Conservation (phyloP, 495 filamentous ascomycete genomes). For the Cercophora samala region DNA sequence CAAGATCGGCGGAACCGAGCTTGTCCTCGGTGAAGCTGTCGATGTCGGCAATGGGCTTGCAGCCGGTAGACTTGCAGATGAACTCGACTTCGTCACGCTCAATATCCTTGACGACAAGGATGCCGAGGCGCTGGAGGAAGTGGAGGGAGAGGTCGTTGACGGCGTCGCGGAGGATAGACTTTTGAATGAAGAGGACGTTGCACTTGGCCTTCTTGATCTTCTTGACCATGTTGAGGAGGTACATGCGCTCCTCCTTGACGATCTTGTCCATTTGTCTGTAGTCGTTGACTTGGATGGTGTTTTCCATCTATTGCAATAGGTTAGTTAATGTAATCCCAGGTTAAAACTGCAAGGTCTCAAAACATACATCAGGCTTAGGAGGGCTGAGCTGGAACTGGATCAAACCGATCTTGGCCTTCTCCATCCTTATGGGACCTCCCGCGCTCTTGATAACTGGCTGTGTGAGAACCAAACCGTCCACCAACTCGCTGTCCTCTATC, state of each 20-base stretch:
- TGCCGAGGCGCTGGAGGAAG: slow-evolving; percentile 96
- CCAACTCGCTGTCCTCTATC: slow-evolving; percentile 96
- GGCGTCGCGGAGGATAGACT: slow-evolving; percentile 94
- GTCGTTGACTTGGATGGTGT: slow-evolving; percentile 97
- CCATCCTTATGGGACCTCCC: slow-evolving; percentile 86
- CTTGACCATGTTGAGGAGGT: slow-evolving; percentile 97
- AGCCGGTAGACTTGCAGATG: slow-evolving; percentile 95
- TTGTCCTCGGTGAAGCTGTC: slow-evolving; percentile 99
- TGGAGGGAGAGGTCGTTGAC: slow-evolving; percentile 96
- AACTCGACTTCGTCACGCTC: slow-evolving; percentile 99
- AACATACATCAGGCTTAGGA: slow-evolving; percentile 88
- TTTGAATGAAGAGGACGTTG: slow-evolving; percentile 97
- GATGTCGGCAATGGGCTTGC: slow-evolving; percentile 98
- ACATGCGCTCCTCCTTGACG: slow-evolving; percentile 96
- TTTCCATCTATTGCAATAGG: slow-evolving; percentile 76
- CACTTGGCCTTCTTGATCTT: slow-evolving; percentile 99
- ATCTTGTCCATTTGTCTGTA: slow-evolving; percentile 99
- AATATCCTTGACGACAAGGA: slow-evolving; percentile 93
- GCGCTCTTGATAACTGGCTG: slow-evolving; percentile 92
- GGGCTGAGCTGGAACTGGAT: slow-evolving; percentile 99
- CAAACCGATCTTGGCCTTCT: slow-evolving; percentile 94
- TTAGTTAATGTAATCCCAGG: slow-evolving; percentile 6
- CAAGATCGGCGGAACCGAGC: slow-evolving; percentile 89
- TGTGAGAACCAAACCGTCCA: slow-evolving; percentile 90
- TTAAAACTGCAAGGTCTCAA: not conserved